A percentile compares a stretch with the other conserved stretches of the same genome.
These are phyloP conservation scores for Neurospora sp. DNA, from an alignment of 495 filamentous ascomycete species.

Conservation along the genomic window DNA sequence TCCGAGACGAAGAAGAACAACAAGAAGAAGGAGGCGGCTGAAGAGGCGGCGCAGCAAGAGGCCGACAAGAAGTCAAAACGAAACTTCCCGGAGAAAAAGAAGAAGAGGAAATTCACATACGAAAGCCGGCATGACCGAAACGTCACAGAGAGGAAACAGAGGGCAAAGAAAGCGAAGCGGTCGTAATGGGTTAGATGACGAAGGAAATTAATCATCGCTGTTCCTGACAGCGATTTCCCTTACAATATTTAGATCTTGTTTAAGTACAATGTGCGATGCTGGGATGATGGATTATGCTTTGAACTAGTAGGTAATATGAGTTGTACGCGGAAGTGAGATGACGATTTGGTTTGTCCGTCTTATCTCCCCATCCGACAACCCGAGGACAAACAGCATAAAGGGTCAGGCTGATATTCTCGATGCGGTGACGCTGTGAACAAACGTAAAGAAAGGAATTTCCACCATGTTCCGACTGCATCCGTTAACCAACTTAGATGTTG, in stretches of 20 bases:
- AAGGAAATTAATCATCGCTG: background rate
- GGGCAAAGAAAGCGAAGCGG: slow-evolving; percentile 41
- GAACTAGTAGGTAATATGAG: background rate
- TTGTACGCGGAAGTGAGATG: background rate
- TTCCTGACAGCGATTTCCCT: background rate
- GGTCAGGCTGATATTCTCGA: background rate
- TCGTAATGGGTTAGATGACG: background rate
- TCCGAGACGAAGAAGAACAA: slow-evolving; percentile 23
- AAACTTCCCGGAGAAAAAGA: slow-evolving; percentile 43
- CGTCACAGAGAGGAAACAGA: slow-evolving; percentile 55
- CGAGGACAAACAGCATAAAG: background rate
- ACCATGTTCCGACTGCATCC: background rate
- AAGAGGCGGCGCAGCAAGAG: slow-evolving; percentile 15
- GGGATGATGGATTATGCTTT: background rate
- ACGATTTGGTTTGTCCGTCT: background rate
- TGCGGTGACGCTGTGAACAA: background rate
- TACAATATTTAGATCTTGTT: background rate
- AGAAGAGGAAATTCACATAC: slow-evolving; percentile 88
- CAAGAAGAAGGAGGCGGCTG: slow-evolving; percentile 2
- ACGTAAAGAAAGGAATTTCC: background rate
- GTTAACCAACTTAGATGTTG: slow-evolving; percentile 57
- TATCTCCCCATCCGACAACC: background rate
- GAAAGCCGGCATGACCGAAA: slow-evolving; percentile 73
- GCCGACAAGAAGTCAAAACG: slow-evolving; percentile 22
- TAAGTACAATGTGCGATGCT: background rate